phyloP scores from a whole-genome alignment of 768 basidiomycete species.

The Holtermannia corniformis region DNA sequence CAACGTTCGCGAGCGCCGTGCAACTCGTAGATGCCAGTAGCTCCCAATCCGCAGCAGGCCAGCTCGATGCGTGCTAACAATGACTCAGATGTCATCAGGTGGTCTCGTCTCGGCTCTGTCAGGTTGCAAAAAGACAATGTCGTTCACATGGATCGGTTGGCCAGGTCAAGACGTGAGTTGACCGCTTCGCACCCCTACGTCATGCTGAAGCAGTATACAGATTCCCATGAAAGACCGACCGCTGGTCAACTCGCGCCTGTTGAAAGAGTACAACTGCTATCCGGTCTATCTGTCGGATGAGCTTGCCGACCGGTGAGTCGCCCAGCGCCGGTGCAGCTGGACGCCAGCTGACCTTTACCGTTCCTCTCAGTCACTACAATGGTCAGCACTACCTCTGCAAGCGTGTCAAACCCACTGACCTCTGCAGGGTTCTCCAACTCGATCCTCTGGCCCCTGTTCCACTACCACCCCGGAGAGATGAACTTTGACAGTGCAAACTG shows the following conservation, averaged over 20 bases:
- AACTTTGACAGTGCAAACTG: slow-evolving; percentile 98
- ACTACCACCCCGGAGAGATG: slow-evolving; percentile 99
- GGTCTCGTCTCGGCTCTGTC: slow-evolving; percentile 94
- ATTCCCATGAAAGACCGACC: slow-evolving; percentile 89
- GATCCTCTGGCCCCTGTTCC: slow-evolving; percentile 98
- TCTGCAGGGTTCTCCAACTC: slow-evolving; percentile 91
- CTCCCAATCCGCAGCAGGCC: background rate
- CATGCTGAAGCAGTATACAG: slow-evolving; percentile 44
- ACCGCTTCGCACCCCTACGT: background rate
- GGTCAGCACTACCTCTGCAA: background rate
- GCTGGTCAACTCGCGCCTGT: slow-evolving; percentile 78
- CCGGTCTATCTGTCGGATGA: slow-evolving; percentile 98
- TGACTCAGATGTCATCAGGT: slow-evolving; percentile 82
- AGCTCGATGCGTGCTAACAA: background rate
- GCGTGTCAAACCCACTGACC: slow-evolving; percentile 44
- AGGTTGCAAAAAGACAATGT: slow-evolving; percentile 96
- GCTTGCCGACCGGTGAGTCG: slow-evolving; percentile 63
- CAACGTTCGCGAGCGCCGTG: background rate
- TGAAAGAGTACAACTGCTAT: slow-evolving; percentile 92
- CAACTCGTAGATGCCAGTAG: background rate
- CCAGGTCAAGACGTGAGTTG: slow-evolving; percentile 48
- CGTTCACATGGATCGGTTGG: slow-evolving; percentile 97
- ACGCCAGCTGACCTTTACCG: background rate
- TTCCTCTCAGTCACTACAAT: slow-evolving; percentile 1
- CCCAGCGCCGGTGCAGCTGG: background rate